Evolutionary conservation across 2,329 filamentous ascomycete species (phyloP), one percentile per base, ranked within the genome.

Genomic region (Aspergillus neoniger): DNA sequence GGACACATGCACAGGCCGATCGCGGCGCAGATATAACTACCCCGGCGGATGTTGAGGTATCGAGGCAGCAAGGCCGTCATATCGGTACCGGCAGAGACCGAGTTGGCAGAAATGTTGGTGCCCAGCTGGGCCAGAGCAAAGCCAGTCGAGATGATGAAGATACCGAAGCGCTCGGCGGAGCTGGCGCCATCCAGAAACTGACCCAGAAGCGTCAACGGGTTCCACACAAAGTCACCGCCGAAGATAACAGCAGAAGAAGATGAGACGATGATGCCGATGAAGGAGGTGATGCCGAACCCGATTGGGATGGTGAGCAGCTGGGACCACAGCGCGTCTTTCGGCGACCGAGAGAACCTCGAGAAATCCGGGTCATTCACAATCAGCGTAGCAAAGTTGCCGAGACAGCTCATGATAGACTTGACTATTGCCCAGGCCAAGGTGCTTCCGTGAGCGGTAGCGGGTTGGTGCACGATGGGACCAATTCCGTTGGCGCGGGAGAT

Each of bases 361-460:
- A 96, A 96, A 71, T 96, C 92, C 0, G 90, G 90, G 66, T 91
- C 88, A 74, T 96, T 85, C 65, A 84, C 80, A 67, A 96, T 95
- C 36, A 96, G 83, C 0, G 92, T 92, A 1, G 92, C 91, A 71
- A 96, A 96, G 79, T 96, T 96, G 69, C 91, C 90, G 65, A 97
- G 92, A 4, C 91, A 88, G 23, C 85, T 88, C 92, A 96, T 96
- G 77, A 96, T 88, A 39, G 91, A 91, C 63, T 88, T 89, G 61
- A 97, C 85, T 60, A 96, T 87, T 23, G 87, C 85, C 93, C 93
- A 97, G 1, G 82, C 91, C 3, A 96, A 82, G 0, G 83, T 82
- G 62, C 85, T 88, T 28, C 92, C 92, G 4, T 85, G 77, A 4
- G 86, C 76, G 4, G 79, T 85, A 49, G 85, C 83, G 0, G 84